Evolutionary conservation across 192 early-diverging fungal species (phyloP), one percentile per base, ranked within the genome.

Genomic region (Entophlyctis luteolus): DNA sequence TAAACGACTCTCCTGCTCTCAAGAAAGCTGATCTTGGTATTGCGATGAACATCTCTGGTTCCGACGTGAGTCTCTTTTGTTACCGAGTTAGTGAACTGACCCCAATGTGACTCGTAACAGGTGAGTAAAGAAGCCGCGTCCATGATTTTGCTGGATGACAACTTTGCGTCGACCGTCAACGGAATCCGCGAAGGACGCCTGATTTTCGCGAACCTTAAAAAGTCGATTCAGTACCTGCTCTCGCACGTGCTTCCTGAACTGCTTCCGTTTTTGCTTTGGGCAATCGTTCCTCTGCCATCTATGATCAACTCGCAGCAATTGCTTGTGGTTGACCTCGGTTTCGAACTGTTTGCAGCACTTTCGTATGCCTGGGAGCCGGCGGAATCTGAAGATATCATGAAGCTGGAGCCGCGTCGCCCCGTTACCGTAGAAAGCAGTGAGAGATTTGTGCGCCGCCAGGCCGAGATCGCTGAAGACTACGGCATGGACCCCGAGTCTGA

Each of bases 131-230:
- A 96, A 68, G 80, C 80, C 29, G 95, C 95, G 25, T 79, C 92
- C 49, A 98, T 98, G 95, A 93, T 98, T 71, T 76, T 98, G 57
- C 75, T 98, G 38, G 93, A 98, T 72, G 93, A 98, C 77, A 96
- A 98, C 84, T 98, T 98, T 88, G 92, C 95, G 5, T 91, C 90
- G 14, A 90, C 89, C 48, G 88, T 98, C 48, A 74, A 80, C 35
- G 95, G 93, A 72, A 95, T 98, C 71, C 90, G 89, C 72, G 92
- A 98, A 71, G 95, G 94, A 39, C 88, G 95, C 20, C 73, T 96
- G 59, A 94, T 98, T 67, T 98, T 98, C 76, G 78, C 81, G 72
- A 98, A 98, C 78, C 73, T 98, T 55, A 93, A 93, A 71, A 98
- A 98, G 73, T 91, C 88, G 12, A 90, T 98, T 68, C 87, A 87